Base-by-base conservation (phyloP, 2,329 filamentous ascomycete species). In the Bretziella fagacearum region DNA sequence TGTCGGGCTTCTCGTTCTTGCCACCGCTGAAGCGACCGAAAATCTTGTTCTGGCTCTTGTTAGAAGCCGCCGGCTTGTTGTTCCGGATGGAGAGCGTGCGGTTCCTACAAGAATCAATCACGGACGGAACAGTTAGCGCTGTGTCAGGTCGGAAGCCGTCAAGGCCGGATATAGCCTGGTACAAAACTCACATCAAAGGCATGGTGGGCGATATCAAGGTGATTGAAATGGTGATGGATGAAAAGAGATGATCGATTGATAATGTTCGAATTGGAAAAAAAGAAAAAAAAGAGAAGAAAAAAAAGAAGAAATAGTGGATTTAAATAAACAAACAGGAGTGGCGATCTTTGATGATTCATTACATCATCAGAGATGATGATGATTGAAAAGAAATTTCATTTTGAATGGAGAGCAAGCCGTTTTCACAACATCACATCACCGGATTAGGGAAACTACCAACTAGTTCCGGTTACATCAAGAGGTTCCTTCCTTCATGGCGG, bases 1-100 rank as follows among this genome's bases (percentile, higher is more conserved):
- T 74, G 62, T 95, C 86, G 3, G 87, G 84, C 60, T 94, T 85
- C 56, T 81, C 74, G 42, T 79, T 76, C 23, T 40, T 45, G 35
- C 42, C 47, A 48, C 85, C 85, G 44, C 89, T 84, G 47, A 98
- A 77, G 17, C 85, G 91, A 54, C 75, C 78, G 67, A 96, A 81
- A 50, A 79, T 82, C 67, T 96, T 94, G 58, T 77, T 79, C 60
- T 83, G 78, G 56, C 73, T 77, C 52, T 60, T 58, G 48, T 65
- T 58, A 40, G 60, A 57, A 55, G 54, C 53, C 20, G 60, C 56
- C 42, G 62, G 57, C 58, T 62, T 56, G 61, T 65, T 50, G 60
- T 62, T 52, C 54, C 60, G 48, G 20, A 50, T 47, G 17, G 48
- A 50, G 23, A 50, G 44, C 23, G 44, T 37, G 25, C 48, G 48